Evolutionary conservation across 257 asterid species (phyloP).

Genomic region (Solanum ossicruentum): DNA sequence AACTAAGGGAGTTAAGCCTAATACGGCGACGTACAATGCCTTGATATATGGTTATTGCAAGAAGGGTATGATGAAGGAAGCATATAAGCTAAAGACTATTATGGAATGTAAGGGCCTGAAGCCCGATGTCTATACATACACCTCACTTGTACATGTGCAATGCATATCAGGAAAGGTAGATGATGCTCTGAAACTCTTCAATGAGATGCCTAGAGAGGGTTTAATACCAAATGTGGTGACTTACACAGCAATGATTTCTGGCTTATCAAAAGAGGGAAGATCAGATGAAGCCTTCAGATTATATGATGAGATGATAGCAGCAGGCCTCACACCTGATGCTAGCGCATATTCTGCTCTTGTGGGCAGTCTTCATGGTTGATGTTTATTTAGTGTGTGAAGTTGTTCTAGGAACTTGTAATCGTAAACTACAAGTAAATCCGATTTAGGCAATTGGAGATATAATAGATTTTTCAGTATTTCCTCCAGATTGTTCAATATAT

Average conservation of each 20-base stretch:
- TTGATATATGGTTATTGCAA: constrained; percentile 22
- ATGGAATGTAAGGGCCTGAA: constrained; percentile 44
- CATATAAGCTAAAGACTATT: constrained; percentile 22
- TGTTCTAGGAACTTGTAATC: not conserved
- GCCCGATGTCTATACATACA: constrained; percentile 61
- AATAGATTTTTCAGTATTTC: not conserved
- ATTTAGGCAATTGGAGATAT: not conserved
- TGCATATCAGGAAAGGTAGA: constrained; percentile 58
- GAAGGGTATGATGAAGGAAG: constrained; percentile 20
- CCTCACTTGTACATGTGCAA: constrained; percentile 68
- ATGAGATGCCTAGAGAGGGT: constrained; percentile 39
- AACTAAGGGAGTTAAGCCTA: constrained; percentile 13
- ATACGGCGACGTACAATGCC: constrained; percentile 19
- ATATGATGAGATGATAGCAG: constrained; percentile 70
- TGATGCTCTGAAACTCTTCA: constrained; percentile 55
- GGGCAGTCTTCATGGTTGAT: constrained; percentile 58
- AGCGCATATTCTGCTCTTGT: constrained; percentile 61
- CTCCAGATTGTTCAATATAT: not conserved
- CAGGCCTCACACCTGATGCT: constrained; percentile 63
- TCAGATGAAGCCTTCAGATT: constrained; percentile 72
- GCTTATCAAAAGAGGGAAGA: constrained; percentile 64
- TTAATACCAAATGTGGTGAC: constrained; percentile 39
- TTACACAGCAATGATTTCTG: constrained; percentile 52
- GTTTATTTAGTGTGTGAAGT: not conserved
- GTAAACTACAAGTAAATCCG: not conserved